Conservation (phyloP, 495 filamentous ascomycete genomes). For the Penicillium alfredii region DNA sequence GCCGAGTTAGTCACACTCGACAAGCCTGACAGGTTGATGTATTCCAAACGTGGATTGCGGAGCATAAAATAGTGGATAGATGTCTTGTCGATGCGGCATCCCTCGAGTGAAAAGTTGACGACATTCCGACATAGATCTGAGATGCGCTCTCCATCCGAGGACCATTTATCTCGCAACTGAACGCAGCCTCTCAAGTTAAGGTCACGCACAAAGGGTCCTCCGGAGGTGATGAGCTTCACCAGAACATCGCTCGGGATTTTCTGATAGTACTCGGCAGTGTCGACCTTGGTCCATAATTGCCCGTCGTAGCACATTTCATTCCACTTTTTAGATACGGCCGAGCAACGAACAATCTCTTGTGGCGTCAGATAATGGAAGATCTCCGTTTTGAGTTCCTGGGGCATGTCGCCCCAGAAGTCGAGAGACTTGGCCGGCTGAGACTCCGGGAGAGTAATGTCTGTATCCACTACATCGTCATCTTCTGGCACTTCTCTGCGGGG, state of each 20-base stretch:
- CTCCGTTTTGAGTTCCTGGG: conserved; percentile 71
- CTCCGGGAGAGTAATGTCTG: conserved; percentile 18
- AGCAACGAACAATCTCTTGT: conserved; percentile 75
- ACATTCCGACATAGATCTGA: conserved; percentile 79
- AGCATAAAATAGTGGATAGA: conserved; percentile 75
- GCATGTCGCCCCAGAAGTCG: conserved; percentile 76
- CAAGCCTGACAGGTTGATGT: conserved; percentile 81
- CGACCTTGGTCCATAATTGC: conserved; percentile 81
- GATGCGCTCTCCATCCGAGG: conserved; percentile 58
- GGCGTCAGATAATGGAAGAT: conserved; percentile 73
- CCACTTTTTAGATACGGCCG: conserved; percentile 74
- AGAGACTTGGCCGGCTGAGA: conserved; percentile 42
- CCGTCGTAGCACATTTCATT: conserved; percentile 88
- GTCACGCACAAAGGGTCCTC: conserved; percentile 84
- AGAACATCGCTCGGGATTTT: conserved; percentile 79
- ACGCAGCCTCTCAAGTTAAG: conserved; percentile 77
- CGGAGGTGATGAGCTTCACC: conserved; percentile 74
- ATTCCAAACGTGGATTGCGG: conserved; percentile 67
- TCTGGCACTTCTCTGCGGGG: conserved; percentile 16
- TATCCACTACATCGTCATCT: conserved; percentile 31
- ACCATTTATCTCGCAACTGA: conserved; percentile 74
- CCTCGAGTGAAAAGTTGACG: conserved; percentile 80
- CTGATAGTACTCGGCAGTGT: conserved; percentile 80
- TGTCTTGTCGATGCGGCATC: conserved; percentile 74
- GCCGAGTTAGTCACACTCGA: conserved; percentile 73